Evolutionary conservation across 2,329 filamentous ascomycete species (phyloP).

Genomic region (Clarireedia hainanense): DNA sequence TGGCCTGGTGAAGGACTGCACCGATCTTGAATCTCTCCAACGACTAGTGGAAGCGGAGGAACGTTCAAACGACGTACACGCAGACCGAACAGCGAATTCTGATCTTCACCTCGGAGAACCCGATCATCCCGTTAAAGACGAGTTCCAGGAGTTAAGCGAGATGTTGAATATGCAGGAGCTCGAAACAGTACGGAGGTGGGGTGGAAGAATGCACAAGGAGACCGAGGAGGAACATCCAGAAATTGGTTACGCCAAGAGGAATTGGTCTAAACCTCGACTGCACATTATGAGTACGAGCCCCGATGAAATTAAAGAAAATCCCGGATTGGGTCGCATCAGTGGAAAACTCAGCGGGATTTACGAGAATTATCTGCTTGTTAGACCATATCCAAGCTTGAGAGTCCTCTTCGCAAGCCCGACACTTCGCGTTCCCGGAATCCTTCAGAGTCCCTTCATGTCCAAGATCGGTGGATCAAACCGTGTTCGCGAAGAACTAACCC

Average conservation of each 20-base stretch:
- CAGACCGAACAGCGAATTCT: conserved; percentile 11
- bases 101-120: conserved; percentile 3
- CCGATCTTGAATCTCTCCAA: conserved; percentile 50
- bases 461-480: conserved; percentile 43
- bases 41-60: conserved; percentile 31
- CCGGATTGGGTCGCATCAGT: conserved; percentile 14
- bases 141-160: conserved; percentile 58
- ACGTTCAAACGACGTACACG: conserved; percentile 24
- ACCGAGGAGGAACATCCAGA: conserved; percentile 39
- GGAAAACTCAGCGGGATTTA: conserved; percentile 37
- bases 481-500: conserved; percentile 40
- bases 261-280: conserved; percentile 36
- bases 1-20: conserved; percentile 52
- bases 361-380: conserved; percentile 54
- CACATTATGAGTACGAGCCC: conserved; percentile 32
- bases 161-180: conserved; percentile 64
- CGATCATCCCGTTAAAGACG: conserved; percentile 40
- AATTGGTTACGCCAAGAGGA: conserved; percentile 20
- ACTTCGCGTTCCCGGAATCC: conserved; percentile 57
- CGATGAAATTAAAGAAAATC: conserved; percentile 13
- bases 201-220: conserved; percentile 53
- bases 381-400: conserved; percentile 56
- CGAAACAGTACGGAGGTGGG: conserved; percentile 52
- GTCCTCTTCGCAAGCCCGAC: conserved; percentile 64
- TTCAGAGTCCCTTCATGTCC: conserved; percentile 51